A percentile compares a stretch with the other conserved stretches of the same genome.
These are phyloP conservation scores for Phytomonas sp. DNA, from an alignment of 208 protist genomes.

Conservation along the genomic window DNA sequence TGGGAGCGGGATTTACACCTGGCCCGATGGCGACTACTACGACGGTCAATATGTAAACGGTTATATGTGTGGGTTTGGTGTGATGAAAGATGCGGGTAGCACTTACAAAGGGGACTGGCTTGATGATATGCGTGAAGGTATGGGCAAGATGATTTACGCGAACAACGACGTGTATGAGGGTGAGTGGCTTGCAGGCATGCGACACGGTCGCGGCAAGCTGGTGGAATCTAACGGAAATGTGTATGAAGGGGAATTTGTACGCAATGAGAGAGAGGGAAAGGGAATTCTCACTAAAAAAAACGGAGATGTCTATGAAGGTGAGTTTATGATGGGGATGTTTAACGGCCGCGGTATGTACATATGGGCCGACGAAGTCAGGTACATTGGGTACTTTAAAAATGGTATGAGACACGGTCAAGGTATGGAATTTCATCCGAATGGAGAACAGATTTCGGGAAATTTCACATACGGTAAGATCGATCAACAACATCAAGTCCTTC, in stretches of 20 bases:
- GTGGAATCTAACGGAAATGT: constrained; percentile 35
- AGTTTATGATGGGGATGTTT: constrained; percentile 56
- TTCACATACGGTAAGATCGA: constrained; percentile 63
- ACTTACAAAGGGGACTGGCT: constrained; percentile 81
- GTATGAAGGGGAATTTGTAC: constrained; percentile 72
- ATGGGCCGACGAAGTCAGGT: constrained; percentile 72
- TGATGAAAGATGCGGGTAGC: constrained; percentile 70
- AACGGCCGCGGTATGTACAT: constrained; percentile 74
- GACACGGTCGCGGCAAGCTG: constrained; percentile 75
- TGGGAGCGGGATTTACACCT: constrained; percentile 66
- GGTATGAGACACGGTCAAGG: constrained; percentile 80
- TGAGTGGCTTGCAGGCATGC: constrained; percentile 76
- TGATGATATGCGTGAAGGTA: constrained; percentile 73
- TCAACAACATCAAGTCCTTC: not conserved
- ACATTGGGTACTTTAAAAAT: constrained; percentile 79
- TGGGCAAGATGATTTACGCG: constrained; percentile 68
- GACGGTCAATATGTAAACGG: constrained; percentile 52
- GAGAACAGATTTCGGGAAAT: constrained; percentile 65
- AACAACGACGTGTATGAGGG: constrained; percentile 80
- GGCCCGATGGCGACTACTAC: constrained; percentile 74
- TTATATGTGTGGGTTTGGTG: constrained; percentile 61
- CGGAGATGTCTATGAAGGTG: constrained; percentile 79
- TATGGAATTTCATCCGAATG: constrained; percentile 73
- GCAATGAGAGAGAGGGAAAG: constrained; percentile 69
- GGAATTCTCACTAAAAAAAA: constrained; percentile 62